Evolutionary conservation across 305 asterid species (phyloP).

Genomic region (Solanum hybrid): DNA sequence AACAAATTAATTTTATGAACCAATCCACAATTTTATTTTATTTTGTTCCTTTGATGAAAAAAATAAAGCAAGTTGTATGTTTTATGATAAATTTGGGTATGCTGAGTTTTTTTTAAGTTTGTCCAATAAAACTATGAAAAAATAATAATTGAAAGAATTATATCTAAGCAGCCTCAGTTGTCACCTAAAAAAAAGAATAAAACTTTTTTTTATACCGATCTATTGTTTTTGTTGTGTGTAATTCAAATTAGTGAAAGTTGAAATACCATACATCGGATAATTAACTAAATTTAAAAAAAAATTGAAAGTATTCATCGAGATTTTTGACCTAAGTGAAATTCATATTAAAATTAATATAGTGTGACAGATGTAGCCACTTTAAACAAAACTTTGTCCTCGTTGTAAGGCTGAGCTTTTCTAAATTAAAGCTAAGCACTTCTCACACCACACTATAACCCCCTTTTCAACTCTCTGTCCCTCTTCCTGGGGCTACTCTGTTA

Average conservation of each 20-base stretch:
- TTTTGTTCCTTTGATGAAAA: not conserved
- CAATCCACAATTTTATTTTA: not conserved
- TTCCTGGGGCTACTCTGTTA: not conserved
- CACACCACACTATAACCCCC: not conserved
- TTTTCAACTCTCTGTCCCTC: constrained; percentile 1
- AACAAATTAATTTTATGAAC: no score
- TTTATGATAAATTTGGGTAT: not conserved
- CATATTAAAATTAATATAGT: not conserved
- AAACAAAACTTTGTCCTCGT: constrained; percentile 12
- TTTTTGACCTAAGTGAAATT: not conserved
- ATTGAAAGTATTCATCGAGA: not conserved
- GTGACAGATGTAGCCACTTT: not conserved
- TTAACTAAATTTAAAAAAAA: no score
- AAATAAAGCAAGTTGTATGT: not conserved
- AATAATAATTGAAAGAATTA: not conserved
- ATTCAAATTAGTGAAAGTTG: no score
- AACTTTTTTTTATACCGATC: no score
- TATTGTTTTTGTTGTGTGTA: no score
- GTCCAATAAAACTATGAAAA: not conserved
- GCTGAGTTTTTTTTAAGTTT: not conserved
- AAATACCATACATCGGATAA: no score
- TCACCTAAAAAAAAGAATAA: not conserved
- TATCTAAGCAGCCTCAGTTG: not conserved
- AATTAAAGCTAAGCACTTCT: constrained; percentile 2
- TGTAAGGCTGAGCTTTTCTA: constrained; percentile 10